A percentile compares a stretch with the other conserved stretches of the same genome.
phyloP scores from a whole-genome alignment of 1,284 basidiomycete species.

The Microbotryum intermedium region DNA sequence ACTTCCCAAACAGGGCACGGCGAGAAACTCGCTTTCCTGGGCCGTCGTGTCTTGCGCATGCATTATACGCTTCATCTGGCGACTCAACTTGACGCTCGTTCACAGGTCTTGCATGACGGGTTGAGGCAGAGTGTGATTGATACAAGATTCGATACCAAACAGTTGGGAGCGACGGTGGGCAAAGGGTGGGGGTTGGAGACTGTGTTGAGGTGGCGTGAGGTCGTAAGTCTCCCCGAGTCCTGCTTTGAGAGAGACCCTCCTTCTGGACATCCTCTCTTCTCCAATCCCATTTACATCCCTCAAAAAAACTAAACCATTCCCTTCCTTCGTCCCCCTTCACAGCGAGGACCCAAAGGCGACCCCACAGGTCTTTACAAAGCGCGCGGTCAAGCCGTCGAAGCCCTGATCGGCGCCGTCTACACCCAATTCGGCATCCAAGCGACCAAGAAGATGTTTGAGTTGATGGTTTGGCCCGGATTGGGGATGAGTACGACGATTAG shows the following conservation, averaged over 20 bases:
- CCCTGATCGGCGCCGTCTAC: constrained; percentile 18
- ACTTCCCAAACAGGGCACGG: background rate
- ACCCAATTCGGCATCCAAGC: constrained; percentile 3
- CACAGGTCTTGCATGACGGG: no score
- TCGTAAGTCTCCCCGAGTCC: background rate
- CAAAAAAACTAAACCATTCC: background rate
- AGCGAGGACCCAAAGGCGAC: constrained; percentile 11
- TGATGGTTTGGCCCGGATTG: no score
- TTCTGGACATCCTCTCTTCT: no score
- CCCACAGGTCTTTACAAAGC: constrained; percentile 25
- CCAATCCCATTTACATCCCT: background rate
- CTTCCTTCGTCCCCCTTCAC: background rate
- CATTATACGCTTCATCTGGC: background rate
- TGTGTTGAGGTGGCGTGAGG: constrained; percentile 23
- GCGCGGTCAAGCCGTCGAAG: constrained; percentile 22
- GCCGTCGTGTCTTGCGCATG: background rate
- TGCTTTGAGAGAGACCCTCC: background rate
- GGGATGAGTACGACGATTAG: no score
- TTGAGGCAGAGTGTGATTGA: constrained; percentile 2
- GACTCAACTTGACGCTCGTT: no score
- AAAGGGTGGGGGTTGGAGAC: constrained; percentile 14
- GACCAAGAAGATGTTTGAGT: no score
- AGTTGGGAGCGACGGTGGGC: constrained; percentile 23
- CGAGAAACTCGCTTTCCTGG: background rate
- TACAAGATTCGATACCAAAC: constrained; percentile 19